Evolutionary conservation across 176 grass and related monocot species (phyloP).

Genomic region (Oryza brachyantha): DNA sequence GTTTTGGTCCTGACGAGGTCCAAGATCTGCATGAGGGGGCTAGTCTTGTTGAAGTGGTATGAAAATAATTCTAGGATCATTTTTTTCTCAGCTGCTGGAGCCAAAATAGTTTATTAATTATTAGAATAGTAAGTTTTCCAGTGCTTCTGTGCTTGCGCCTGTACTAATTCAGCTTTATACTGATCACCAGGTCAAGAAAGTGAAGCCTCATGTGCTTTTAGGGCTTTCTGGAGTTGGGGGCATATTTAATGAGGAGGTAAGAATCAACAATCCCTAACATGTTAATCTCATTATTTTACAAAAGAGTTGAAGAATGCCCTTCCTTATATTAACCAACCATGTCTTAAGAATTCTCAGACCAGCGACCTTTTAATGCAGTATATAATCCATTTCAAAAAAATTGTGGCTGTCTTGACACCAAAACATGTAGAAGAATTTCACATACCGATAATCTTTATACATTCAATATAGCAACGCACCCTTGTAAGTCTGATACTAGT

Average conservation of each 20-base stretch:
- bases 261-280: not conserved
- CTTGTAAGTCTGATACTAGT: not conserved
- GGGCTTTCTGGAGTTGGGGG: conserved; percentile 96
- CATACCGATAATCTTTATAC: not conserved
- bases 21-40: conserved; percentile 81
- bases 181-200: conserved; percentile 81
- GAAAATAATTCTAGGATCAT: not conserved
- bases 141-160: conserved; percentile 4
- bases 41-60: conserved; percentile 94
- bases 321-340: not conserved
- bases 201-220: conserved; percentile 96
- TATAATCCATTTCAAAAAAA: not conserved
- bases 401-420: not conserved
- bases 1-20: conserved; percentile 63
- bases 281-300: not conserved
- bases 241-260: conserved; percentile 94
- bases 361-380: not conserved
- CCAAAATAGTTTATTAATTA: not conserved
- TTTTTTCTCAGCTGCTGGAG: not conserved
- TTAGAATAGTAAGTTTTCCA: not conserved
- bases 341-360: not conserved
- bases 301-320: conserved; percentile 9
- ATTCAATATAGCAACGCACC: not conserved
- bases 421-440: not conserved
- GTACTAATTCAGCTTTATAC: conserved; percentile 23